Percentiles rank a stretch among this genome's conserved stretches.
Conservation (phyloP, 768 basidiomycete genomes). For the Pulveroboletus sp. region DNA sequence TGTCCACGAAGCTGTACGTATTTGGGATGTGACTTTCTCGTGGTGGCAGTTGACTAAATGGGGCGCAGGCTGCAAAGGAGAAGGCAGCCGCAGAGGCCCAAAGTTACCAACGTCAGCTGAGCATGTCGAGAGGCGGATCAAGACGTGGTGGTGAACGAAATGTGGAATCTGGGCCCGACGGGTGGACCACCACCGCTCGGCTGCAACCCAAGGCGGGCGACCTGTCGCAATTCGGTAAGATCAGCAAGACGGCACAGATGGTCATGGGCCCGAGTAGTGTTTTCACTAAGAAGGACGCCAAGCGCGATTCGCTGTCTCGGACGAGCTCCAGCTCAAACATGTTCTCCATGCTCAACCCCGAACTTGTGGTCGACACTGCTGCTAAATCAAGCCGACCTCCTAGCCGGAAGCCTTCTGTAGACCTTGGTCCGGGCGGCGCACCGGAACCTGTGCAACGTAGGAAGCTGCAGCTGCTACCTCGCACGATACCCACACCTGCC, state of each 20-base stretch:
- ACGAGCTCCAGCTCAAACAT: conserved; percentile 80
- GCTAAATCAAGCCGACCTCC: conserved; percentile 50
- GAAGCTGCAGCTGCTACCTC: conserved; percentile 71
- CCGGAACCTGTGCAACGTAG: conserved; percentile 57
- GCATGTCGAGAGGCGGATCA: conserved; percentile 89
- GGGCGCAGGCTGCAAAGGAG: conserved; percentile 71
- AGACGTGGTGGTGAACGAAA: conserved; percentile 75
- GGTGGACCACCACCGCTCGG: conserved; percentile 79
- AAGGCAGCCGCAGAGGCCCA: conserved; percentile 64
- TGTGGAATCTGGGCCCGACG: conserved; percentile 67
- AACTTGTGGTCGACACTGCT: conserved; percentile 50
- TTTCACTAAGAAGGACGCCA: conserved; percentile 69
- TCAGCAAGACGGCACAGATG: conserved; percentile 64
- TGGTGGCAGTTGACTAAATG: conserved; percentile 4
- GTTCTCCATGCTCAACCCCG: conserved; percentile 77
- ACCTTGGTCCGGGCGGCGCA: conserved; percentile 41
- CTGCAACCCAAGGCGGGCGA: conserved; percentile 79
- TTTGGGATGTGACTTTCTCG: neutral
- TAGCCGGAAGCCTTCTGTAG: conserved; percentile 49
- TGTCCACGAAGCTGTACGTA: conserved; percentile 77
- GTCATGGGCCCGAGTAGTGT: conserved; percentile 84
- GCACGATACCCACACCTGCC: conserved; percentile 60
- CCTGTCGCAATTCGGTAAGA: conserved; percentile 84
- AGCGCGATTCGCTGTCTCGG: conserved; percentile 73
- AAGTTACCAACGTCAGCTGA: conserved; percentile 54